Percentiles rank a stretch among this genome's conserved stretches.
phyloP scores from a whole-genome alignment of 2,329 filamentous ascomycete species.

The Botrytis pseudocinerea region DNA sequence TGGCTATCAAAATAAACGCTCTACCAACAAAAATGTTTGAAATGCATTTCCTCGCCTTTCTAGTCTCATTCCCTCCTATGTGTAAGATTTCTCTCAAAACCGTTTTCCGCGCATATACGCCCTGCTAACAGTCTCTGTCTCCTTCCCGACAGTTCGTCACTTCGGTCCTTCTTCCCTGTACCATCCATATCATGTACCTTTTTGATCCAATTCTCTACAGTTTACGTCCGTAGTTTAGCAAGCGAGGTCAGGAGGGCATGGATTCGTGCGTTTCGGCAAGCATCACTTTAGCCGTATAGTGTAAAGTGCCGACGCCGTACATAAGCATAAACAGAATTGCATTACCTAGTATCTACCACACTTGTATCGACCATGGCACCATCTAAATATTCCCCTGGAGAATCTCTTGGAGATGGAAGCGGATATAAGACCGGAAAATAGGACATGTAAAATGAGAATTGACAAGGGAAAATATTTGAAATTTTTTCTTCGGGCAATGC shows the following conservation, averaged over 20 bases:
- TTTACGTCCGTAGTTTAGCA: neutral
- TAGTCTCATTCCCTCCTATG: too few species aligned
- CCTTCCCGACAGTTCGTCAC: neutral
- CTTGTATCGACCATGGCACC: neutral
- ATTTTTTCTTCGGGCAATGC: neutral
- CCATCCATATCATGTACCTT: neutral
- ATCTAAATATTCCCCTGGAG: neutral
- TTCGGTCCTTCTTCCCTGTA: neutral
- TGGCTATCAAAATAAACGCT: neutral
- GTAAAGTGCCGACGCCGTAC: slow-evolving; percentile 1
- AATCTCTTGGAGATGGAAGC: neutral
- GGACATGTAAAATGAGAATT: neutral
- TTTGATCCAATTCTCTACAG: too few species aligned
- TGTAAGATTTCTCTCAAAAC: neutral
- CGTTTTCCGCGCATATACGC: neutral
- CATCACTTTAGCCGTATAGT: neutral
- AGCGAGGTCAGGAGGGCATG: neutral
- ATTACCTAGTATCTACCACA: neutral
- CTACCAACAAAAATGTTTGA: neutral
- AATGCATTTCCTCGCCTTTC: too few species aligned
- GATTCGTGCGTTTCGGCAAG: neutral
- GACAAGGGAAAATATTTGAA: neutral
- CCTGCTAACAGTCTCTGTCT: neutral
- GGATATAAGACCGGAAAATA: neutral
- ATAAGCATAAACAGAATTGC: slow-evolving; percentile 12